phyloP scores from a whole-genome alignment of 208 protist genomes.

The Leishmania arabica region DNA sequence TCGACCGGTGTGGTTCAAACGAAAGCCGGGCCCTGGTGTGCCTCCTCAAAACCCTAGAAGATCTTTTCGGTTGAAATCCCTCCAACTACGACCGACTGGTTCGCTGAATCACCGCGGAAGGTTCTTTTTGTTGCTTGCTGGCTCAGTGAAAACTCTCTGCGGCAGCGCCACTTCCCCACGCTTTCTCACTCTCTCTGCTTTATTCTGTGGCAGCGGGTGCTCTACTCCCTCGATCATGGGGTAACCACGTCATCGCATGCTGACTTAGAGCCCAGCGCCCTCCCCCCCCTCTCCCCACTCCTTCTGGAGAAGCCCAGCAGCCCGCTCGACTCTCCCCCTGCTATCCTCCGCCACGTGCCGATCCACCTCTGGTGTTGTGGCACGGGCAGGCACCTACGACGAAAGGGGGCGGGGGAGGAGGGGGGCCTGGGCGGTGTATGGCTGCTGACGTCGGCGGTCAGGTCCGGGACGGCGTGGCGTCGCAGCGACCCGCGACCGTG shows the following conservation, averaged over 20 bases:
- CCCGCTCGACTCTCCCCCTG: not conserved
- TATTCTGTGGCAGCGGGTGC: not conserved
- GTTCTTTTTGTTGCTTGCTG: not conserved
- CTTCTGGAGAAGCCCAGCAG: not conserved
- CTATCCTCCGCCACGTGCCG: not conserved
- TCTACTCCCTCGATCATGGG: not conserved
- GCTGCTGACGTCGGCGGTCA: not conserved
- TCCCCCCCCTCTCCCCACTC: no score
- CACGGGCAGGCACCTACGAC: not conserved
- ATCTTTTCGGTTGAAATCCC: slow-evolving; percentile 27
- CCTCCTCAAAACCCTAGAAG: slow-evolving; percentile 62
- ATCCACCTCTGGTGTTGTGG: not conserved
- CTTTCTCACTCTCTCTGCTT: not conserved
- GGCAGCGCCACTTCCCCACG: not conserved
- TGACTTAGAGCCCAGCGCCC: not conserved
- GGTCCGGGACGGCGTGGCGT: no score
- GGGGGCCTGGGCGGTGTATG: not conserved
- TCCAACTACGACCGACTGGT: not conserved
- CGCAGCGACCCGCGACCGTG: no score
- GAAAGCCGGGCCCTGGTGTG: slow-evolving; percentile 70
- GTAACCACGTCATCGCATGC: not conserved
- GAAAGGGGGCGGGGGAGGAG: not conserved
- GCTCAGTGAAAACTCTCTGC: not conserved
- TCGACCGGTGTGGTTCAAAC: slow-evolving; percentile 46
- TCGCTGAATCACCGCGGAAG: not conserved